Conservation (phyloP, 108 stramenopile species). For the Phaeodactylum tricornutum region DNA sequence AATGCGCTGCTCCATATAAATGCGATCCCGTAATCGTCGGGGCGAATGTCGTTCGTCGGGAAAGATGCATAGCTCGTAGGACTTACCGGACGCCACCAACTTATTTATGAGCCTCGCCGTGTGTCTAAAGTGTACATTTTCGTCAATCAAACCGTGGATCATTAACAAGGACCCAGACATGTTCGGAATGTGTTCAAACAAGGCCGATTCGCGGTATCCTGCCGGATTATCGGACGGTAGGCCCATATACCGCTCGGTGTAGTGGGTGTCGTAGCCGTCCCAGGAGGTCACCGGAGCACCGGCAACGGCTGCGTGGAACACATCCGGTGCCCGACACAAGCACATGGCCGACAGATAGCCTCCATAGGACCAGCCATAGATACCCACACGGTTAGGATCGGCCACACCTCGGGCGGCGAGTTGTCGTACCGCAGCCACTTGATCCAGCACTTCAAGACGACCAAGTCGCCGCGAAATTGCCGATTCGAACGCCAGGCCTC, state of each 20-base stretch:
- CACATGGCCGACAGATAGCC: constrained; percentile 91
- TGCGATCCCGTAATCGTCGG: constrained; percentile 68
- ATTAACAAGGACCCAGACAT: constrained; percentile 79
- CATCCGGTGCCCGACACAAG: constrained; percentile 68
- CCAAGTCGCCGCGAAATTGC: constrained; percentile 70
- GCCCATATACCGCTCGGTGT: constrained; percentile 95
- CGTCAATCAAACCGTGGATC: constrained; percentile 92
- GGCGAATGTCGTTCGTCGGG: constrained; percentile 91
- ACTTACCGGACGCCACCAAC: constrained; percentile 75
- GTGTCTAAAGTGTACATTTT: constrained; percentile 95
- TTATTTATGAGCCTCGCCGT: constrained; percentile 83
- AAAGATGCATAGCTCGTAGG: constrained; percentile 88
- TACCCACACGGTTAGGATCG: constrained; percentile 75
- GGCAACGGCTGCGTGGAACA: constrained; percentile 79
- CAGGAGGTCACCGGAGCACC: constrained; percentile 94
- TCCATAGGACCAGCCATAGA: constrained; percentile 95
- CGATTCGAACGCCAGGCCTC: constrained; percentile 83
- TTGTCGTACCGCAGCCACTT: constrained; percentile 73
- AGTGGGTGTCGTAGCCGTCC: constrained; percentile 95
- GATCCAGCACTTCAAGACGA: constrained; percentile 82
- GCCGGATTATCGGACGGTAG: constrained; percentile 57
- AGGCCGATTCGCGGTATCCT: constrained; percentile 64
- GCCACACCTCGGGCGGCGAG: constrained; percentile 53
- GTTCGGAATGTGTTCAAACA: constrained; percentile 68
- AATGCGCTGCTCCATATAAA: constrained; percentile 80